Percentiles rank a stretch among this genome's conserved stretches.
phyloP scores from a whole-genome alignment of 805 yeast species.

The Kodamaea sagamina region DNA sequence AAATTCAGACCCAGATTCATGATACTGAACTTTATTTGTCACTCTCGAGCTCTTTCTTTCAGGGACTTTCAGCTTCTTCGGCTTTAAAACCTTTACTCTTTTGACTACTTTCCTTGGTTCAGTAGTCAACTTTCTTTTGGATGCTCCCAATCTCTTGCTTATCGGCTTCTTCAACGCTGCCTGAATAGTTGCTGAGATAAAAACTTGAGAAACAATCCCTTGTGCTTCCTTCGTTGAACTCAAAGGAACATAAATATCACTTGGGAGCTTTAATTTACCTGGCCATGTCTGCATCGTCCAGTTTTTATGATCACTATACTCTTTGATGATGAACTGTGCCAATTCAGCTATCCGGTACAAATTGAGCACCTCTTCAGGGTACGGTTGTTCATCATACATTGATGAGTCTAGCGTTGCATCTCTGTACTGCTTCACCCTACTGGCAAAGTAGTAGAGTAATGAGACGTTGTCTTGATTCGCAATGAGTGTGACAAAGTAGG shows the following conservation, averaged over 20 bases:
- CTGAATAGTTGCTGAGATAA: conserved; percentile 50
- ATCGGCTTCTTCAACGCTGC: conserved; percentile 35
- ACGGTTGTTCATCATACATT: conserved; percentile 23
- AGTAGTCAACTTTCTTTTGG: conserved; percentile 16
- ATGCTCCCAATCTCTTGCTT: conserved; percentile 16
- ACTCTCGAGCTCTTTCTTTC: conserved; percentile 47
- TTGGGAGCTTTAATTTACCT: conserved; percentile 67
- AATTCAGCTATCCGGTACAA: conserved; percentile 74
- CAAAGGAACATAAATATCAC: conserved; percentile 71
- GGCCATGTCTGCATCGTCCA: conserved; percentile 85
- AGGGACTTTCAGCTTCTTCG: conserved; percentile 30
- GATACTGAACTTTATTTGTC: conserved; percentile 37
- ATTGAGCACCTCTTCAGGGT: conserved; percentile 32
- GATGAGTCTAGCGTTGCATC: conserved; percentile 51
- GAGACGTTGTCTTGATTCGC: conserved; percentile 70
- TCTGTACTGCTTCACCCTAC: conserved; percentile 74
- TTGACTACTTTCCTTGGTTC: conserved; percentile 11
- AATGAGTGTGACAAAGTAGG: conserved; percentile 59
- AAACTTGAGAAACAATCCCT: conserved; percentile 53
- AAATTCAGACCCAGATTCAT: conserved; percentile 15
- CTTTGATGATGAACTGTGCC: conserved; percentile 64
- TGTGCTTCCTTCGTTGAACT: conserved; percentile 59
- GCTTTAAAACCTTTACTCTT: conserved; percentile 16
- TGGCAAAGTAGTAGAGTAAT: conserved; percentile 71
- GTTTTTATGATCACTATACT: conserved; percentile 53